Conservation (phyloP, 148 eudicot species). For the Fagopyrum homotropicum region DNA sequence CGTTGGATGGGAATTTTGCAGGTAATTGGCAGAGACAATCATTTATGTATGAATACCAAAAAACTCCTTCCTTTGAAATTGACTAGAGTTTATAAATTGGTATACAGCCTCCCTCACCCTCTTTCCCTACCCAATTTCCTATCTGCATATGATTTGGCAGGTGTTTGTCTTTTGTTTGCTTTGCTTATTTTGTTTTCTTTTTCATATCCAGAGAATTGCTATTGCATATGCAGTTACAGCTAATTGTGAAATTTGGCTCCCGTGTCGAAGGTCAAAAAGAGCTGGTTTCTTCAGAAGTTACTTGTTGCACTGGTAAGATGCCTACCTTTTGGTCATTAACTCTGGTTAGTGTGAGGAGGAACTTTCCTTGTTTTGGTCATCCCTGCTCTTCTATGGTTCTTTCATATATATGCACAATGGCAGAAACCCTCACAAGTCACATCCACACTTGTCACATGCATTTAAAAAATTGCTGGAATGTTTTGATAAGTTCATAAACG, state of each 20-base stretch:
- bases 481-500: not conserved
- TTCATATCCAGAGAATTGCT: constrained; percentile 61
- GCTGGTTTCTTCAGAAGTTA: constrained; percentile 35
- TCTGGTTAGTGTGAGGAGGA: not conserved
- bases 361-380: not conserved
- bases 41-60: not conserved
- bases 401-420: not conserved
- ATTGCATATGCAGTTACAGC: constrained; percentile 68
- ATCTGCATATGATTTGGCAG: not conserved
- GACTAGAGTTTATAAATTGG: not conserved
- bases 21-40: constrained; percentile 27
- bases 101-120: not conserved
- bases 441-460: not conserved
- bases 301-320: constrained; percentile 66
- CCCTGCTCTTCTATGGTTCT: not conserved
- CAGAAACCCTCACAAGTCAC: not conserved
- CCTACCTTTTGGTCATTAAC: not conserved
- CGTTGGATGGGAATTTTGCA: constrained; percentile 84
- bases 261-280: constrained; percentile 40
- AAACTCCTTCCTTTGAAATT: not conserved
- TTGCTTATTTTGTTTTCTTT: not conserved
- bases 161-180: not conserved
- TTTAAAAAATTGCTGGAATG: not conserved
- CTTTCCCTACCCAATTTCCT: not conserved
- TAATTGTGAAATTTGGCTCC: constrained; percentile 85